phyloP scores from a whole-genome alignment of 768 basidiomycete species.

The Leccinellum albellum region DNA sequence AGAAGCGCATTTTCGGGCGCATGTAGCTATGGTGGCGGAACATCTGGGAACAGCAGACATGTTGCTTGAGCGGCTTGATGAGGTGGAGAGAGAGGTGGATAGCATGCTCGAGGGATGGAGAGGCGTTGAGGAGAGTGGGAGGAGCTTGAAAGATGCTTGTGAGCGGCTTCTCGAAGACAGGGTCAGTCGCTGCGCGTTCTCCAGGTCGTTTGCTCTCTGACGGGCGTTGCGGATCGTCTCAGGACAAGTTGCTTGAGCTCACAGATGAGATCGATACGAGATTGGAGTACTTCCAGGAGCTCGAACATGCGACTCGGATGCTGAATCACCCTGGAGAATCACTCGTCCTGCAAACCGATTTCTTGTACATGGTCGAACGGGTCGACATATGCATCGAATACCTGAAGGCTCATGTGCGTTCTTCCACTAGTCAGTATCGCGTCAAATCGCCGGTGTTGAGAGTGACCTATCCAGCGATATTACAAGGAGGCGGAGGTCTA shows the following conservation, averaged over 20 bases:
- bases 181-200: conserved; percentile 42
- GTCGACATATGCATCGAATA: conserved; percentile 94
- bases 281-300: conserved; percentile 90
- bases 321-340: conserved; percentile 92
- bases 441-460: conserved; percentile 1
- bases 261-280: conserved; percentile 81
- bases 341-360: conserved; percentile 85
- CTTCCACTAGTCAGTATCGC: not conserved
- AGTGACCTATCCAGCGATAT: conserved; percentile 55
- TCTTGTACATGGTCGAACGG: conserved; percentile 93
- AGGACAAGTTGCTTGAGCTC: conserved; percentile 75
- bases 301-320: conserved; percentile 90
- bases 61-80: conserved; percentile 66
- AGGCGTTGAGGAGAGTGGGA: conserved; percentile 90
- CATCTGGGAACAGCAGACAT: conserved; percentile 77
- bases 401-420: conserved; percentile 76
- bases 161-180: conserved; percentile 87
- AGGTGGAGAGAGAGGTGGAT: conserved; percentile 69
- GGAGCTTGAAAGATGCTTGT: conserved; percentile 86
- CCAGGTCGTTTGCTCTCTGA: not conserved
- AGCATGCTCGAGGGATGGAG: conserved; percentile 83
- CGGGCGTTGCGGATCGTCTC: not conserved
- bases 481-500: conserved; percentile 93
- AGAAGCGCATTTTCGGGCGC: conserved; percentile 86
- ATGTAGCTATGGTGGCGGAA: conserved; percentile 70